Conservation (phyloP, 2,329 filamentous ascomycete species). For the Cercospora janseana region DNA sequence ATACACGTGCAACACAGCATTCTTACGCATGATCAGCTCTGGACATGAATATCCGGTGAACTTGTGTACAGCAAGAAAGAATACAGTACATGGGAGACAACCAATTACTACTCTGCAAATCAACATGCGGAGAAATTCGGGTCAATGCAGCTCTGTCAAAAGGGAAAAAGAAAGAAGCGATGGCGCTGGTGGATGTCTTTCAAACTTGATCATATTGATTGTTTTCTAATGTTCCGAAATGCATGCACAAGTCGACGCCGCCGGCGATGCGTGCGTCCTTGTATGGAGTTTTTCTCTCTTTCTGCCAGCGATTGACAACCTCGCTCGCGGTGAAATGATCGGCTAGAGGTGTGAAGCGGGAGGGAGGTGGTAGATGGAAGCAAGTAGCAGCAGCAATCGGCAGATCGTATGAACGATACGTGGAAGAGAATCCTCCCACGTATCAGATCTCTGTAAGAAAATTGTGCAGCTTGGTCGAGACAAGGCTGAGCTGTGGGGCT, state of each 20-base stretch:
- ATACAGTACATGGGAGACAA: constrained; percentile 12
- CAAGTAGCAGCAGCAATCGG: too few relatives aligned
- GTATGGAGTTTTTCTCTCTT: constrained; percentile 11
- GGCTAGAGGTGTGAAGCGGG: neutral
- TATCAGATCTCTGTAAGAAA: too few relatives aligned
- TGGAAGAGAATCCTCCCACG: too few relatives aligned
- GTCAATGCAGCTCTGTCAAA: constrained; percentile 17
- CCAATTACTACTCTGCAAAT: constrained; percentile 2
- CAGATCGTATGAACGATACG: too few relatives aligned
- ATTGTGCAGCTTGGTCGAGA: too few relatives aligned
- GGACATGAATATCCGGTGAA: constrained; percentile 9
- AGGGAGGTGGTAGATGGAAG: neutral
- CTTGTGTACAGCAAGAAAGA: constrained; percentile 14
- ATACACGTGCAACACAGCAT: constrained; percentile 5
- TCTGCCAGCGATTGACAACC: too few relatives aligned
- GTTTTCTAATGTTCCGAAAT: constrained; percentile 2
- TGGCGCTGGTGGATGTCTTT: constrained; percentile 10
- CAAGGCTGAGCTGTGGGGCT: too few relatives aligned
- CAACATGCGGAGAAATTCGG: constrained; percentile 12
- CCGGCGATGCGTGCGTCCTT: constrained; percentile 16
- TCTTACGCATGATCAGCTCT: neutral
- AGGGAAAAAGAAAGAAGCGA: constrained; percentile 20
- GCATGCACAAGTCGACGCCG: constrained; percentile 16
- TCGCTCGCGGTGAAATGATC: neutral
- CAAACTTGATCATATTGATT: constrained; percentile 7